Evolutionary conservation across 495 filamentous ascomycete genomes (phyloP).

Genomic region (Aspergillus sparsus): DNA sequence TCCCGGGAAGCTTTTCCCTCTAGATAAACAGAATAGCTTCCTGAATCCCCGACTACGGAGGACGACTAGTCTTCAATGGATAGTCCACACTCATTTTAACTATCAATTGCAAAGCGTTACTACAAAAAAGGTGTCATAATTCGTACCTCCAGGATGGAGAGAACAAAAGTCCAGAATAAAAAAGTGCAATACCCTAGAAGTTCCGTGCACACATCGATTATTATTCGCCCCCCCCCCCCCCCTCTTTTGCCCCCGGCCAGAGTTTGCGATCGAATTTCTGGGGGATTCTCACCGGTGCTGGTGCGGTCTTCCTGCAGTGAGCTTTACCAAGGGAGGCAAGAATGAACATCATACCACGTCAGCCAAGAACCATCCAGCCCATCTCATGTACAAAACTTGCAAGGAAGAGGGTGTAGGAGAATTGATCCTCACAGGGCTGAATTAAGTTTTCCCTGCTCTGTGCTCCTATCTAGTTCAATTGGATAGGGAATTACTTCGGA

Average conservation of each 20-base stretch:
- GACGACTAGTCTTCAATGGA: no score
- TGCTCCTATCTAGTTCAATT: not conserved
- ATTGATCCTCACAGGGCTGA: slow-evolving; percentile 18
- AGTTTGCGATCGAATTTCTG: slow-evolving; percentile 33
- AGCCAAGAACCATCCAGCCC: slow-evolving; percentile 30
- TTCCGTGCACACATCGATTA: slow-evolving; percentile 32
- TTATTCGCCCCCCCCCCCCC: no score
- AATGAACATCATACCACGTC: slow-evolving; percentile 28
- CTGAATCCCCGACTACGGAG: no score
- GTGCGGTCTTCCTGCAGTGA: slow-evolving; percentile 18
- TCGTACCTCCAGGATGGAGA: no score
- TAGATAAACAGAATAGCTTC: not conserved
- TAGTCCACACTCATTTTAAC: no score
- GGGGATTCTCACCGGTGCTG: slow-evolving; percentile 41
- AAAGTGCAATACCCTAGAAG: slow-evolving; percentile 32
- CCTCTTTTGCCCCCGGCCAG: slow-evolving; percentile 2
- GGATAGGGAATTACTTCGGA: not conserved
- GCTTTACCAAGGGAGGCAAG: slow-evolving; percentile 19
- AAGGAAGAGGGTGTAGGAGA: slow-evolving; percentile 8
- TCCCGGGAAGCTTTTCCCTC: not conserved
- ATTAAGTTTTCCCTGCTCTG: slow-evolving; percentile 3
- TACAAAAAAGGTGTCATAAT: no score
- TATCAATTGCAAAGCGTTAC: no score
- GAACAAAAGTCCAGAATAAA: not conserved
- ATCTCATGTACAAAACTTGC: not conserved